These are phyloP conservation scores for Backusella australiensis DNA, from an alignment of 192 early-diverging fungal genomes.

Conservation along the genomic window DNA sequence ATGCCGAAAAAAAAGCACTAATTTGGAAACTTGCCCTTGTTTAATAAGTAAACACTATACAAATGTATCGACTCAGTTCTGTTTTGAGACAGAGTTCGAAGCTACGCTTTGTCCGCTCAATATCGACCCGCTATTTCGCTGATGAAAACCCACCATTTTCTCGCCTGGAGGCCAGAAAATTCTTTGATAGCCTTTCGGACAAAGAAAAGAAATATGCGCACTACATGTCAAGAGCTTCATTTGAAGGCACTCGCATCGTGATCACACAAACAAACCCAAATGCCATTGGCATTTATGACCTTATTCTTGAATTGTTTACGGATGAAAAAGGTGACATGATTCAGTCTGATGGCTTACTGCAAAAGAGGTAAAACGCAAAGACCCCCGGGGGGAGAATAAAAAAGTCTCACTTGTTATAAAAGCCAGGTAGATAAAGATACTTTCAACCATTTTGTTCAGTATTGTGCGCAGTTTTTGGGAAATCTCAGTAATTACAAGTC, in stretches of 20 bases:
- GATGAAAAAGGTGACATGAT: conserved; percentile 19
- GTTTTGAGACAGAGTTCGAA: neutral
- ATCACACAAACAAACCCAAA: conserved; percentile 34
- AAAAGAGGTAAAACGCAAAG: conserved; percentile 6
- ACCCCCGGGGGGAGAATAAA: too few relatives aligned
- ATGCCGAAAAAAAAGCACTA: neutral
- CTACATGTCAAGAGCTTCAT: conserved; percentile 49
- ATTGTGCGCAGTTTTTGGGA: conserved; percentile 43
- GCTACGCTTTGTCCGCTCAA: neutral
- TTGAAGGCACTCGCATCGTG: conserved; percentile 44
- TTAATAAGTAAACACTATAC: neutral
- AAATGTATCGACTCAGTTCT: neutral
- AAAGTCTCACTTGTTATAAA: neutral
- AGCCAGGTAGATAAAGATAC: conserved; percentile 42
- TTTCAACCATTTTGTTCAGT: conserved; percentile 53
- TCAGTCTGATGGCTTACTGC: conserved; percentile 11
- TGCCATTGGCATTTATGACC: conserved; percentile 31
- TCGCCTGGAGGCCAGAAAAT: conserved; percentile 43
- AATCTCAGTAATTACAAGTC: conserved; percentile 58
- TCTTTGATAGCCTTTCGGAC: conserved; percentile 44
- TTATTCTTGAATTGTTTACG: conserved; percentile 42
- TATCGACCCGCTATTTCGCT: conserved; percentile 33
- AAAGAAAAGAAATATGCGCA: conserved; percentile 55
- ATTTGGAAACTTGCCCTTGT: neutral
- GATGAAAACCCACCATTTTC: conserved; percentile 46